Conservation (phyloP, 495 filamentous ascomycete genomes). For the Neurospora sp. region DNA sequence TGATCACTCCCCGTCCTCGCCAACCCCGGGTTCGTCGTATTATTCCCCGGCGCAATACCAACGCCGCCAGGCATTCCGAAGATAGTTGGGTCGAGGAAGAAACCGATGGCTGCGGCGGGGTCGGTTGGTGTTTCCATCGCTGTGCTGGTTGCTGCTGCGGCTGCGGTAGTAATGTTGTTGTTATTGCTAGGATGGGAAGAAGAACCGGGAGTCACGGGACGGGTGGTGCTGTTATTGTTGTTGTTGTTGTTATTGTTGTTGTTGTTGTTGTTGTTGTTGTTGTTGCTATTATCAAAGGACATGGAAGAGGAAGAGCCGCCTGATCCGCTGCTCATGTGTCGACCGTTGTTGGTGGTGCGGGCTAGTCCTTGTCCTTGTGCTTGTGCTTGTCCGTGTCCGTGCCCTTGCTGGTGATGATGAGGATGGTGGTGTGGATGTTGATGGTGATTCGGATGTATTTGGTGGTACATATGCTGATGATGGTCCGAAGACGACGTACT, state of each 20-base stretch:
- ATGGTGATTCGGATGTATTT: slow-evolving; percentile 15
- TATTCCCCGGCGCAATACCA: neutral
- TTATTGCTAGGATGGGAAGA: neutral
- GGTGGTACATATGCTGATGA: slow-evolving; percentile 16
- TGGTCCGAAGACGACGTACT: slow-evolving; percentile 33
- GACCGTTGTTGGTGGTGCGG: slow-evolving; percentile 16
- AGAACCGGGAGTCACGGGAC: neutral
- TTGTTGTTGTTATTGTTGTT: neutral
- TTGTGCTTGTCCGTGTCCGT: slow-evolving; percentile 22
- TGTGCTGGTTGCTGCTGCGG: neutral
- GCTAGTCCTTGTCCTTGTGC: slow-evolving; percentile 20
- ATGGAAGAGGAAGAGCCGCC: neutral
- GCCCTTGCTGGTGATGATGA: slow-evolving; percentile 18
- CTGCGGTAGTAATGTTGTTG: neutral
- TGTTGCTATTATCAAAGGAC: neutral
- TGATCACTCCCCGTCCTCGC: neutral
- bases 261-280: neutral
- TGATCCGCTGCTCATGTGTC: slow-evolving; percentile 19
- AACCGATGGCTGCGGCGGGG: neutral
- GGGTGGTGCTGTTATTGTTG: neutral
- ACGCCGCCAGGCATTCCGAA: neutral
- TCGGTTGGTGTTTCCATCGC: neutral
- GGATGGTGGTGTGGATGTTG: slow-evolving; percentile 38
- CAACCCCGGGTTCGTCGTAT: neutral
- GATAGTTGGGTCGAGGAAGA: neutral